A percentile compares a stretch with the other conserved stretches of the same genome.
These are phyloP conservation scores for Chalciporus sp. DNA, from an alignment of 1,284 basidiomycete species.

Conservation along the genomic window DNA sequence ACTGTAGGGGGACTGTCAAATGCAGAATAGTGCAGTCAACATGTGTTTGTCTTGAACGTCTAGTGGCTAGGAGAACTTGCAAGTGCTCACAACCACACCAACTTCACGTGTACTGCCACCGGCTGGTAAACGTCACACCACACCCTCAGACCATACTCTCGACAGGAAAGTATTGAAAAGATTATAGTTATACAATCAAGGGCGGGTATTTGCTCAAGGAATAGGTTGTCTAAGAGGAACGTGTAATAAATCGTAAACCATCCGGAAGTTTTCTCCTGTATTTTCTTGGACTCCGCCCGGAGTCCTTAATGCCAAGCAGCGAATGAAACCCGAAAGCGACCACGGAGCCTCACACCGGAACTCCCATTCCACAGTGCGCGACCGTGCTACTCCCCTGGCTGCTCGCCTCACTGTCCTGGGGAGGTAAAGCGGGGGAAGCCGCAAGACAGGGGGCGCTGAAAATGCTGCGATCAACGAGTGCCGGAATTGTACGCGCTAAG, in stretches of 20 bases:
- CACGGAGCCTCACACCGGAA: slow-evolving; percentile 1
- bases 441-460: slow-evolving; percentile 46
- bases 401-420: too few relatives aligned
- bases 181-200: neutral
- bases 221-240: too few relatives aligned
- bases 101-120: slow-evolving; percentile 26
- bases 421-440: slow-evolving; percentile 4
- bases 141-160: neutral
- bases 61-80: slow-evolving; percentile 13
- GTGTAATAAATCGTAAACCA: too few relatives aligned
- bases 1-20: slow-evolving; percentile 4
- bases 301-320: neutral
- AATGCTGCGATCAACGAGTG: slow-evolving; percentile 45
- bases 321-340: neutral
- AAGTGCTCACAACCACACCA: neutral
- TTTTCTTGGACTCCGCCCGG: neutral
- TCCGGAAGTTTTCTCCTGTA: neutral
- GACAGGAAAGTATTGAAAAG: too few relatives aligned
- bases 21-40: slow-evolving; percentile 16
- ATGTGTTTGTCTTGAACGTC: slow-evolving; percentile 8
- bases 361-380: neutral
- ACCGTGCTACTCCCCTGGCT: neutral
- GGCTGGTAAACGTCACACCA: neutral
- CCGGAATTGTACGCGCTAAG: slow-evolving; percentile 41
- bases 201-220: too few relatives aligned